Conservation (phyloP, 2,329 filamentous ascomycete species). For the Emergomyces pasteurianus region DNA sequence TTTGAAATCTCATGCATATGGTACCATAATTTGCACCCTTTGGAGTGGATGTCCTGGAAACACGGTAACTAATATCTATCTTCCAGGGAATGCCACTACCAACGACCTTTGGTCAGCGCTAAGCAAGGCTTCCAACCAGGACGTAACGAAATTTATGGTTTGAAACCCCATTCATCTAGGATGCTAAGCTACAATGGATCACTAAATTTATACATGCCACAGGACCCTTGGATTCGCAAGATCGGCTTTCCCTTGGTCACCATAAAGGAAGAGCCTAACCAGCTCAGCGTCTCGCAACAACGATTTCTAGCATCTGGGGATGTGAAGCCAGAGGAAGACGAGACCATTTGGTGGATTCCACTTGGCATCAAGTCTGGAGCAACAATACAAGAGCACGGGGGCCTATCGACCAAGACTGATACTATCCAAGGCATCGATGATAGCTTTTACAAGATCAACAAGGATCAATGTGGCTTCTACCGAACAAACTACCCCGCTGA, state of each 20-base stretch:
- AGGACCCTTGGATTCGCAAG: conserved; percentile 81
- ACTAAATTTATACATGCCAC: not conserved
- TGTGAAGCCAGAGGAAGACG: conserved; percentile 78
- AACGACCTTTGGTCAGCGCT: conserved; percentile 83
- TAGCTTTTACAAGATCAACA: conserved; percentile 89
- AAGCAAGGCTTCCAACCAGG: conserved; percentile 73
- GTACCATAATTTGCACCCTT: conserved; percentile 30
- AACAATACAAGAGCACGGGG: conserved; percentile 49
- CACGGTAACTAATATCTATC: not conserved
- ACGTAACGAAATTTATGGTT: conserved; percentile 76
- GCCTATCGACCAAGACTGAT: conserved; percentile 64
- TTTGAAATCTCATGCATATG: conserved; percentile 75
- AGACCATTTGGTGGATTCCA: conserved; percentile 92
- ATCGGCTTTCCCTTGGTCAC: conserved; percentile 90
- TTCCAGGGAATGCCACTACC: conserved; percentile 63
- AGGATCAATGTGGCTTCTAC: conserved; percentile 79
- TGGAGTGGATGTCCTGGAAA: too few species aligned
- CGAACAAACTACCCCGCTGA: conserved; percentile 85
- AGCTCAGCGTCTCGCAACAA: conserved; percentile 66
- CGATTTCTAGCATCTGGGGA: conserved; percentile 89
- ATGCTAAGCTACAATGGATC: not conserved
- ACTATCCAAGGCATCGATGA: conserved; percentile 54
- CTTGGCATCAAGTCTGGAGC: conserved; percentile 71
- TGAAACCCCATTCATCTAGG: conserved; percentile 5
- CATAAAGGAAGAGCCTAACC: conserved; percentile 59